Percentiles rank a stretch among this genome's conserved stretches.
Evolutionary conservation across 306 rosid species (phyloP).

Genomic region (Trichosanthes cucumerina): DNA sequence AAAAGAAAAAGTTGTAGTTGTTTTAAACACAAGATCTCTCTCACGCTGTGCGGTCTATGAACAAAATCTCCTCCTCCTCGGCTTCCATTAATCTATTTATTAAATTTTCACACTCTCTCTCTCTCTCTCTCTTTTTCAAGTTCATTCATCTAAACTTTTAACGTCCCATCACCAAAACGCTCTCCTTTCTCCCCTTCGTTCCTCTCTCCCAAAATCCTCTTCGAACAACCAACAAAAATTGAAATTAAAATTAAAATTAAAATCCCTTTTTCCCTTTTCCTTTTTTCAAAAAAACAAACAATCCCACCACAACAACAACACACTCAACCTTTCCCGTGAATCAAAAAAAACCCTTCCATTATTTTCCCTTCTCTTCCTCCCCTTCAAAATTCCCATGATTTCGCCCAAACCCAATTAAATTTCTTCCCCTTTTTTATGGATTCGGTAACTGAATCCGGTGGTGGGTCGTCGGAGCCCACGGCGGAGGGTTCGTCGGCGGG

Average conservation of each 20-base stretch:
- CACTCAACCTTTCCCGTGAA: slow-evolving; percentile 29
- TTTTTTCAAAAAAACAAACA: not conserved
- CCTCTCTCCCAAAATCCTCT: slow-evolving; percentile 14
- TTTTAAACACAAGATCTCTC: not conserved
- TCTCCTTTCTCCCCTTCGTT: not conserved
- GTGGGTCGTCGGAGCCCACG: not conserved
- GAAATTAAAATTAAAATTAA: not conserved
- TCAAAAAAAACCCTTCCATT: not conserved
- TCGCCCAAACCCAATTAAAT: not conserved
- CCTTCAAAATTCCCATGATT: not conserved
- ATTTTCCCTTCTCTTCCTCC: not conserved
- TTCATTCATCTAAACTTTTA: slow-evolving; percentile 50
- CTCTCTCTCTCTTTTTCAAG: slow-evolving; percentile 12
- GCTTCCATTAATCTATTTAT: not conserved
- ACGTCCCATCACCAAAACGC: slow-evolving; percentile 68
- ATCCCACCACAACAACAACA: not conserved
- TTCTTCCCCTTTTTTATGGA: slow-evolving; percentile 31
- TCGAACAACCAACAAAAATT: not conserved
- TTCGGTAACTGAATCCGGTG: slow-evolving; percentile 34
- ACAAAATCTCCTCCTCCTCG: not conserved
- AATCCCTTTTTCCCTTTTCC: not conserved
- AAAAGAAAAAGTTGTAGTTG: too few species aligned
- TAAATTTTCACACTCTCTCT: not conserved
- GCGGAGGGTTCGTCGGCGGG: slow-evolving; percentile 21
- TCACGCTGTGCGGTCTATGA: not conserved